Percentiles rank a stretch among this genome's conserved stretches.
phyloP scores from a whole-genome alignment of 2,329 filamentous ascomycete genomes.

The Septoria petroselini region DNA sequence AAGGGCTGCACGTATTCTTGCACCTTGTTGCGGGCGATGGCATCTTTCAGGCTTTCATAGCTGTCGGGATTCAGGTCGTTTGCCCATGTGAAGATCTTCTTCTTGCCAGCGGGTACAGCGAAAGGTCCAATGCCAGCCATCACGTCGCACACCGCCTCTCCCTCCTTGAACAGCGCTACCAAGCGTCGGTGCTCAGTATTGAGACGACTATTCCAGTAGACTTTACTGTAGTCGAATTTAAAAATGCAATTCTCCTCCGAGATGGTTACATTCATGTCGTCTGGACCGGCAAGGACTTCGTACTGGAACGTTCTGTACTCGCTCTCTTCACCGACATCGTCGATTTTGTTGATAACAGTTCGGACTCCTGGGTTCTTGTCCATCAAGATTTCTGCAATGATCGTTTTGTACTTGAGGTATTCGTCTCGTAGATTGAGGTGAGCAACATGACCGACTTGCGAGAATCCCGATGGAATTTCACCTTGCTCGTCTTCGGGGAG shows the following conservation, averaged over 20 bases:
- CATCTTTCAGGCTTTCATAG: conserved; percentile 67
- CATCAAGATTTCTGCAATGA: conserved; percentile 80
- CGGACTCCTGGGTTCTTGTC: conserved; percentile 82
- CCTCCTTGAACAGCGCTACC: conserved; percentile 70
- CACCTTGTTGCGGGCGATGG: conserved; percentile 74
- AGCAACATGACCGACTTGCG: conserved; percentile 84
- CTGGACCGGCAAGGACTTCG: conserved; percentile 78
- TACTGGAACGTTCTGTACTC: conserved; percentile 90
- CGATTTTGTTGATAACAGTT: conserved; percentile 94
- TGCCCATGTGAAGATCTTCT: conserved; percentile 87
- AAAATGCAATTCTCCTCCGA: conserved; percentile 83
- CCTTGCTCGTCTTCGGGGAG: conserved; percentile 75
- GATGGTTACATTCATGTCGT: conserved; percentile 79
- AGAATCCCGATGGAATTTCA: conserved; percentile 82
- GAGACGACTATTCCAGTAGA: conserved; percentile 96
- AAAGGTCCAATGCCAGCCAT: conserved; percentile 98
- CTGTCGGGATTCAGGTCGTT: conserved; percentile 96
- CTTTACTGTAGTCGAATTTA: conserved; percentile 88
- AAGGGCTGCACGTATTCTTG: conserved; percentile 69
- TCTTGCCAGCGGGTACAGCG: conserved; percentile 85
- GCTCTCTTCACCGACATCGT: conserved; percentile 80
- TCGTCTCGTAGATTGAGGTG: conserved; percentile 85
- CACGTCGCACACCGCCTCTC: conserved; percentile 89
- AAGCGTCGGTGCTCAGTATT: conserved; percentile 84
- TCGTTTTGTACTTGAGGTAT: conserved; percentile 78